Conservation (phyloP, 768 basidiomycete genomes). For the Fistulinella prunicolor region DNA sequence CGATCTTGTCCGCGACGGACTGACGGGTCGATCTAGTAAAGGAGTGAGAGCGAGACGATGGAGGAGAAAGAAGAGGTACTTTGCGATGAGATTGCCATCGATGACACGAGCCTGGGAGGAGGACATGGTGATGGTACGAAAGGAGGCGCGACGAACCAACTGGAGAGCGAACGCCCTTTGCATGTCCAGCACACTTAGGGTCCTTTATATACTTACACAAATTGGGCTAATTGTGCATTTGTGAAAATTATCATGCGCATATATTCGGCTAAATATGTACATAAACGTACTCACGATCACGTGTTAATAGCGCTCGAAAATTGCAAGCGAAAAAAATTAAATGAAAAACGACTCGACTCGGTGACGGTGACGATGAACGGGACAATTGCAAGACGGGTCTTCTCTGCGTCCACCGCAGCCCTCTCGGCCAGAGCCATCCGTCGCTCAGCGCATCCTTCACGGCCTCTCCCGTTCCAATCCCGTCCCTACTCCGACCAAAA, state of each 20-base stretch:
- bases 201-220: conserved; percentile 2
- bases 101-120: conserved; percentile 57
- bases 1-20: conserved; percentile 68
- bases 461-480: conserved; percentile 17
- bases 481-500: conserved; percentile 64
- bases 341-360: not conserved
- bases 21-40: conserved; percentile 70
- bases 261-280: not conserved
- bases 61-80: conserved; percentile 45
- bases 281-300: conserved; percentile 16
- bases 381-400: conserved; percentile 45
- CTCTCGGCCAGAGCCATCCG: conserved; percentile 48
- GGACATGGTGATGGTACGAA: conserved; percentile 35
- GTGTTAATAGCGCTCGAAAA: too few relatives aligned
- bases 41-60: conserved; percentile 13
- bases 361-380: conserved; percentile 44
- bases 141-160: conserved; percentile 9
- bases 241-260: not conserved
- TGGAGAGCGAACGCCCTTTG: not conserved
- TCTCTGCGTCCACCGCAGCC: conserved; percentile 61
- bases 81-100: conserved; percentile 82
- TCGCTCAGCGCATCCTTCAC: conserved; percentile 33
- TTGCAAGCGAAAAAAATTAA: conserved; percentile 2
- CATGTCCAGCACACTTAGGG: conserved; percentile 5
- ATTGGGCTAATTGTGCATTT: not conserved